Conservation (phyloP, 208 protist genomes). For the Lotmaria passim region DNA sequence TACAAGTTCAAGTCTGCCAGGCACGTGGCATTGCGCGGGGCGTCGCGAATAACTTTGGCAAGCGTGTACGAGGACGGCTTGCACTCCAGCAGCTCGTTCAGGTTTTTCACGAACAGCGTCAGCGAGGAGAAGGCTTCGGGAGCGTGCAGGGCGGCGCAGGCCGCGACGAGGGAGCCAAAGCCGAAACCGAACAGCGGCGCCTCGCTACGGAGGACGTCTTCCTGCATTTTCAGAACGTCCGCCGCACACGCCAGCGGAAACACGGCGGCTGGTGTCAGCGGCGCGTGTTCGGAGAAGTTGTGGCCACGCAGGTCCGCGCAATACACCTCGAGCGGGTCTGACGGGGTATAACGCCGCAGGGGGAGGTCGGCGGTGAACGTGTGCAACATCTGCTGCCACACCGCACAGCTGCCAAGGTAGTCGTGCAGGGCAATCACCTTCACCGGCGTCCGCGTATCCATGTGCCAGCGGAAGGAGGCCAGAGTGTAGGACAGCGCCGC, state of each 20-base stretch:
- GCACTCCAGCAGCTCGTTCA: slow-evolving; percentile 52
- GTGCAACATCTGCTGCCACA: slow-evolving; percentile 72
- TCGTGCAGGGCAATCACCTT: slow-evolving; percentile 83
- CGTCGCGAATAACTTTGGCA: slow-evolving; percentile 32
- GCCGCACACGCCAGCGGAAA: slow-evolving; percentile 60
- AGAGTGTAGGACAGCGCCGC: slow-evolving; percentile 55
- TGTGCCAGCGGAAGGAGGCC: slow-evolving; percentile 81
- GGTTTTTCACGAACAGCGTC: slow-evolving; percentile 62
- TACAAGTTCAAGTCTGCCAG: slow-evolving; percentile 55
- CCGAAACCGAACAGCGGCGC: slow-evolving; percentile 62
- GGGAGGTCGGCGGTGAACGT: slow-evolving; percentile 52
- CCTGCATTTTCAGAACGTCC: slow-evolving; percentile 61
- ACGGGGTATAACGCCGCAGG: slow-evolving; percentile 43
- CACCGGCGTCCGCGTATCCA: slow-evolving; percentile 65
- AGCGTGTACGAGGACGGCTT: slow-evolving; percentile 36
- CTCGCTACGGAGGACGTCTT: slow-evolving; percentile 51
- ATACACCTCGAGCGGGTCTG: slow-evolving; percentile 78
- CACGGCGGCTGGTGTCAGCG: slow-evolving; percentile 13
- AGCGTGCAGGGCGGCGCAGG: slow-evolving; percentile 57
- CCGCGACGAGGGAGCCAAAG: slow-evolving; percentile 78
- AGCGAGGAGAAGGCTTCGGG: slow-evolving; percentile 62
- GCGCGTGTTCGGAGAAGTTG: slow-evolving; percentile 48
- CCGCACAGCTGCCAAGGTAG: slow-evolving; percentile 57
- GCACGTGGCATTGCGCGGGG: slow-evolving; percentile 23
- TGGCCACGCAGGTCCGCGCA: slow-evolving; percentile 81